These are phyloP conservation scores for Udeniomyces megalosporus DNA, from an alignment of 768 basidiomycete genomes.

Conservation along the genomic window DNA sequence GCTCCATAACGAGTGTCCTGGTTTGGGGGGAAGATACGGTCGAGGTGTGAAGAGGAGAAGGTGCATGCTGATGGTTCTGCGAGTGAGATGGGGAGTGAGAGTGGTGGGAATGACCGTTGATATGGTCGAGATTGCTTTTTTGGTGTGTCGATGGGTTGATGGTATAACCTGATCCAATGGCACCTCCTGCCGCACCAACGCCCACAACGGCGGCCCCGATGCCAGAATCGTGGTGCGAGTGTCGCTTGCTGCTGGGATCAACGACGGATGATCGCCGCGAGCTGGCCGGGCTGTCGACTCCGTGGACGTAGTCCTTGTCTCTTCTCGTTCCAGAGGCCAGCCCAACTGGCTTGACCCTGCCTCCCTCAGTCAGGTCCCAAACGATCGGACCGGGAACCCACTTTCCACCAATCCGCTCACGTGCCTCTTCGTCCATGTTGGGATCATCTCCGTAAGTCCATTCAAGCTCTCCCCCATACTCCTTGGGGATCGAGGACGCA, in stretches of 20 bases:
- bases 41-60: no score
- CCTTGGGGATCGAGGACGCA: constrained; percentile 4
- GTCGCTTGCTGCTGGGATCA: neutral
- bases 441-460: constrained; percentile 15
- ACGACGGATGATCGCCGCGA: neutral
- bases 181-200: neutral
- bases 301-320: neutral
- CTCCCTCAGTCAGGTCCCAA: neutral
- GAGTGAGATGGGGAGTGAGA: no score
- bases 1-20: no score
- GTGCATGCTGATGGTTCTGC: no score
- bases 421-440: constrained; percentile 1
- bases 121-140: no score
- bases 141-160: no score
- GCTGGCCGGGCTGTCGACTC: neutral
- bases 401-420: neutral
- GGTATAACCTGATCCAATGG: neutral
- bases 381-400: constrained; percentile 1
- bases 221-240: neutral
- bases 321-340: neutral
- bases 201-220: neutral
- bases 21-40: no score
- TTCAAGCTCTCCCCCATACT: constrained; percentile 15
- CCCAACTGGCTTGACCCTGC: neutral
- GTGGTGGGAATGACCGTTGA: no score